These are phyloP conservation scores for Silene coronaria DNA, from an alignment of 179 eudicot genomes.

Conservation along the genomic window DNA sequence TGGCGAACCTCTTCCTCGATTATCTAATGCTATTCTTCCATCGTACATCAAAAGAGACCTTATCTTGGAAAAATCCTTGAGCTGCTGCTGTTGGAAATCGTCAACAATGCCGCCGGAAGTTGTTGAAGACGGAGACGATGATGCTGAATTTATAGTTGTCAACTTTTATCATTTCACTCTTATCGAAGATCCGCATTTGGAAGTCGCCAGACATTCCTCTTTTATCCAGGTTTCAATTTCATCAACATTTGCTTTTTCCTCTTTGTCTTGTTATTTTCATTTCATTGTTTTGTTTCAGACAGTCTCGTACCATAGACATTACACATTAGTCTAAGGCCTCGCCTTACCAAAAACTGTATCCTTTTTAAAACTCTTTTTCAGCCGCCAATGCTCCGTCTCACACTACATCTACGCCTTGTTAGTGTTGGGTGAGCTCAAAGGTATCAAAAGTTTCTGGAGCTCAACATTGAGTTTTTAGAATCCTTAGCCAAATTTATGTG, in stretches of 20 bases:
- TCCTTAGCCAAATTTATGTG: too few species aligned
- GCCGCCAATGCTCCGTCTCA: neutral
- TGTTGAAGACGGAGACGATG: neutral
- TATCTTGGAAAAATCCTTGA: neutral
- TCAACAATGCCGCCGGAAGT: neutral
- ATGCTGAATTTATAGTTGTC: conserved; percentile 48
- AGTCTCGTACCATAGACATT: too few species aligned
- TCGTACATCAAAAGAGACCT: neutral
- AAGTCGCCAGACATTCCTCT: conserved; percentile 59
- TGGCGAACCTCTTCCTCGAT: neutral
- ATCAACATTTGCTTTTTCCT: too few species aligned
- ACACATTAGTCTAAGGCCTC: too few species aligned
- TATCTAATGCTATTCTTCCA: neutral
- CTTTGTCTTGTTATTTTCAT: neutral
- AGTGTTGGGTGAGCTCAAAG: too few species aligned
- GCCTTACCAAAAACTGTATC: too few species aligned
- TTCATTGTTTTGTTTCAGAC: neutral
- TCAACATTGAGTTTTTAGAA: neutral
- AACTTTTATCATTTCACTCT: conserved; percentile 62
- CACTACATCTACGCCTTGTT: too few species aligned
- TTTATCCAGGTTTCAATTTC: conserved; percentile 49
- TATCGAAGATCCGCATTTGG: conserved; percentile 54
- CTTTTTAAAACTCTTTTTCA: too few species aligned
- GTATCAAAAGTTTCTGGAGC: neutral
- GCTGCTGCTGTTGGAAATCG: neutral